phyloP scores from a whole-genome alignment of 1,284 basidiomycete genomes.

The Tylopilus sp. region DNA sequence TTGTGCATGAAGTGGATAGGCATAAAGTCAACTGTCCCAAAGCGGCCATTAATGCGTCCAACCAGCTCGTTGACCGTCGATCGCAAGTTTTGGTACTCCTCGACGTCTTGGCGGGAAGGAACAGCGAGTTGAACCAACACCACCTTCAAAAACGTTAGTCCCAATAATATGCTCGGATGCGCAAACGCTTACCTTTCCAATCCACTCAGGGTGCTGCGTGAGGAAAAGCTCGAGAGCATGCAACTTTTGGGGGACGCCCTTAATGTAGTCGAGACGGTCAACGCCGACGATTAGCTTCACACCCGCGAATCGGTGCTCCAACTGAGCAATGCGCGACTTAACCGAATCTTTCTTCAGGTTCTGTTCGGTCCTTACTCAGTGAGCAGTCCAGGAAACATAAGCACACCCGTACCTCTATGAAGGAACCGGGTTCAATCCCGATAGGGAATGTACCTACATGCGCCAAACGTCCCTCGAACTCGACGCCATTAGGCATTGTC shows the following conservation, averaged over 20 bases:
- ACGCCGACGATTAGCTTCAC: conserved; percentile 99
- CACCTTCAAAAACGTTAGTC: conserved; percentile 49
- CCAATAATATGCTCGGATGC: background rate
- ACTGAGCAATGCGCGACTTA: conserved; percentile 71
- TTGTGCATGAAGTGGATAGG: conserved; percentile 99
- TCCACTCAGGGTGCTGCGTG: conserved; percentile 97
- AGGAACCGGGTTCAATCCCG: conserved; percentile 93
- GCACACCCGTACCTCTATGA: conserved; percentile 63
- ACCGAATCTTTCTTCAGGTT: conserved; percentile 80
- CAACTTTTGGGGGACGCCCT: conserved; percentile 97
- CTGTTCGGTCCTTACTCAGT: conserved; percentile 34
- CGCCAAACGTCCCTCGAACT: conserved; percentile 91
- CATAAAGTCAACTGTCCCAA: conserved; percentile 98
- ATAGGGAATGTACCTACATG: conserved; percentile 99
- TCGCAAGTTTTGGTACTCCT: conserved; percentile 97
- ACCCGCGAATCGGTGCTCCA: conserved; percentile 88
- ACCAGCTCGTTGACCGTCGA: conserved; percentile 97
- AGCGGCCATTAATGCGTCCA: conserved; percentile 96
- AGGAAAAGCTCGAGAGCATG: conserved; percentile 97
- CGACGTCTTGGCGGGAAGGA: conserved; percentile 96
- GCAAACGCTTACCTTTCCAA: conserved; percentile 71
- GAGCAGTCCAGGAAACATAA: background rate
- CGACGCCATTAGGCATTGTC: conserved; percentile 97
- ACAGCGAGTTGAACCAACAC: conserved; percentile 97
- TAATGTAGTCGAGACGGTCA: conserved; percentile 98